Evolutionary conservation across 164 flowering plant species (phyloP).

Genomic region (Cinnamomum chago): DNA sequence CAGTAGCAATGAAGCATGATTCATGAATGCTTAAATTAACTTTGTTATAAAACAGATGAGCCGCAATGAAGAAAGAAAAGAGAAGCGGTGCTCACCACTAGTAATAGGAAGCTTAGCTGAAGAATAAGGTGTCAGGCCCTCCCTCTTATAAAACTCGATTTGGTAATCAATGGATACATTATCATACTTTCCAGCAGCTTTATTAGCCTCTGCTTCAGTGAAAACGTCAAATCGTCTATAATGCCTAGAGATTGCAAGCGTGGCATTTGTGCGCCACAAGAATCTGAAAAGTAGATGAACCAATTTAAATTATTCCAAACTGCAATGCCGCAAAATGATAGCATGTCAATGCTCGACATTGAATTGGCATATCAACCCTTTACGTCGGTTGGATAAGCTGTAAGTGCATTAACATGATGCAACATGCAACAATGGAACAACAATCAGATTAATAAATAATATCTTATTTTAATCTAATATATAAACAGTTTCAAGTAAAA

Average conservation of each 20-base stretch:
- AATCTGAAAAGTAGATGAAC: constrained; percentile 45
- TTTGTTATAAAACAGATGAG: constrained; percentile 1
- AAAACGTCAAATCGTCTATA: constrained; percentile 90
- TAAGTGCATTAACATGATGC: too few species aligned
- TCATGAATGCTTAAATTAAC: constrained; percentile 3
- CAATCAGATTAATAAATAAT: too few species aligned
- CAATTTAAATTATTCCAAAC: background rate
- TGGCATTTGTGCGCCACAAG: constrained; percentile 84
- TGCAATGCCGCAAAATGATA: background rate
- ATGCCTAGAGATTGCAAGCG: constrained; percentile 90
- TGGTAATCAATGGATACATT: constrained; percentile 85
- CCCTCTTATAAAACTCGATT: constrained; percentile 71
- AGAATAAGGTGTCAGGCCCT: constrained; percentile 86
- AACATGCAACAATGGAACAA: too few species aligned
- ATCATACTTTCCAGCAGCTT: constrained; percentile 86
- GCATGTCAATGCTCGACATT: too few species aligned
- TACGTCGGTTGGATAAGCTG: too few species aligned
- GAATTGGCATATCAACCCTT: too few species aligned
- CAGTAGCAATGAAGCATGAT: constrained; percentile 2
- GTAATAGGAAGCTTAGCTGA: constrained; percentile 86
- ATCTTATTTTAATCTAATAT: too few species aligned
- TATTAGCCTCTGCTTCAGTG: constrained; percentile 93
- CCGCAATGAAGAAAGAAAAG: background rate
- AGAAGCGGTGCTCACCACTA: constrained; percentile 55
- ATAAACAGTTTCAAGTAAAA: too few species aligned